Evolutionary conservation across 148 eudicot genomes (phyloP), one percentile per base, ranked within the genome.

Genomic region (Euryodendron excelsum): DNA sequence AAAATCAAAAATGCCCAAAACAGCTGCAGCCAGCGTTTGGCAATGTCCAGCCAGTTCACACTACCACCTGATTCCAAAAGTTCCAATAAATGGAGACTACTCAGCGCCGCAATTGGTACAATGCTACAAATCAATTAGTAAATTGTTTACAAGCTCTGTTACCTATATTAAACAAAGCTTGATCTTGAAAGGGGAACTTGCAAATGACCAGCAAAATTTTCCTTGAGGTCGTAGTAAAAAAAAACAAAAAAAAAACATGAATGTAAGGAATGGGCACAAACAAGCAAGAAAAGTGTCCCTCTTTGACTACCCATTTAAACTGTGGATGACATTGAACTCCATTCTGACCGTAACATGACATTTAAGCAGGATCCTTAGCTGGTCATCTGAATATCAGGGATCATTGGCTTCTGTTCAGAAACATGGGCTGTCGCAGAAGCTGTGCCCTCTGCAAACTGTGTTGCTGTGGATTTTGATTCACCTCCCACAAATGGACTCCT

Each of bases 311-410:
- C 23, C 1, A 55, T 55, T 1, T 27, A 59, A 59, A 6, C 28
- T 14, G 31, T 59, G 28, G 63, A 25, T 31, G 12, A 2, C n/a
- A n/a, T n/a, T 17, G 30, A 9, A n/a, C 63, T 59, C 63, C 30
- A 17, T 25, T 59, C 5, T 25, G 30, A 59, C 30, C 1, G 6
- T 25, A 59, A 59, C 36, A 18, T 74, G 18, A 78, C 21, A 28
- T 44, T n/a, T n/a, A n/a, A 62, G 58, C 8, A 48, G 69, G 39
- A 69, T 73, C 50, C 18, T 84, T 81, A 90, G 84, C 83, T 60
- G 45, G 81, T 85, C 89, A 93, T 90, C 67, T 87, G 91, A 68
- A 80, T 80, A 82, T 86, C 94, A 72, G 69, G 84, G 75, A 71
- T 82, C 55, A 64, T 34, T 21, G 89, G 82, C 84, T 89, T 88